Evolutionary conservation across 2,329 filamentous ascomycete species (phyloP).

Genomic region (Monosporascus sp.): DNA sequence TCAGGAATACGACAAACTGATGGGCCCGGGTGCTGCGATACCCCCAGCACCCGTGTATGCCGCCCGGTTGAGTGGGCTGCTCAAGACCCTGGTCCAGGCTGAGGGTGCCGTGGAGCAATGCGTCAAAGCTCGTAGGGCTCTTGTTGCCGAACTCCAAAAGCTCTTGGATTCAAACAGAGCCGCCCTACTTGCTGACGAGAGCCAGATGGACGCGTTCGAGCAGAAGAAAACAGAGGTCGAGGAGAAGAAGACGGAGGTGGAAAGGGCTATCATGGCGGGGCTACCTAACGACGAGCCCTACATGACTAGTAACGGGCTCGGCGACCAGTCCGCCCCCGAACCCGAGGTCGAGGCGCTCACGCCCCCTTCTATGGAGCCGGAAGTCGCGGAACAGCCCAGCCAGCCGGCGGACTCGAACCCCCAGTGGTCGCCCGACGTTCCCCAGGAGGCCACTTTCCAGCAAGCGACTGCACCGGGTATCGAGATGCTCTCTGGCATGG

Average conservation of each 20-base stretch:
- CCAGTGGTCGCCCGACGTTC: slow-evolving; percentile 15
- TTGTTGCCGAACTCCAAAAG: slow-evolving; percentile 78
- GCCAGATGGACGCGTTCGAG: slow-evolving; percentile 56
- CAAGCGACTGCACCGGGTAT: slow-evolving; percentile 26
- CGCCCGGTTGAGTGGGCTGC: slow-evolving; percentile 79
- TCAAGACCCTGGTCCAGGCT: slow-evolving; percentile 82
- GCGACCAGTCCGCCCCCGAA: slow-evolving; percentile 47
- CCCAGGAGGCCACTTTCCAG: slow-evolving; percentile 18
- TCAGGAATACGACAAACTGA: slow-evolving; percentile 78
- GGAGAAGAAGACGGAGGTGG: slow-evolving; percentile 78
- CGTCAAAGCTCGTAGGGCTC: slow-evolving; percentile 74
- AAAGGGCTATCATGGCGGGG: slow-evolving; percentile 84
- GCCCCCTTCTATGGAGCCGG: slow-evolving; percentile 55
- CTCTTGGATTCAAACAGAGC: slow-evolving; percentile 69
- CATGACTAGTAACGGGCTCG: slow-evolving; percentile 41
- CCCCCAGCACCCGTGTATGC: slow-evolving; percentile 88
- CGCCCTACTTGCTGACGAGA: slow-evolving; percentile 65
- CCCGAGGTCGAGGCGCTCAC: slow-evolving; percentile 80
- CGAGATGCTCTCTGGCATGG: slow-evolving; percentile 35
- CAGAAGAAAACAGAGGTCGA: slow-evolving; percentile 70
- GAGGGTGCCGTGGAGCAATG: slow-evolving; percentile 86
- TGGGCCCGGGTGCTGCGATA: slow-evolving; percentile 60
- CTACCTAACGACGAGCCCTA: slow-evolving; percentile 55
- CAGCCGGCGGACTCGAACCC: slow-evolving; percentile 12
- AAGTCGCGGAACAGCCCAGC: slow-evolving; percentile 12